A percentile compares a stretch with the other conserved stretches of the same genome.
These are phyloP conservation scores for Alternaria rosae DNA, from an alignment of 2,329 filamentous ascomycete genomes.

Conservation along the genomic window DNA sequence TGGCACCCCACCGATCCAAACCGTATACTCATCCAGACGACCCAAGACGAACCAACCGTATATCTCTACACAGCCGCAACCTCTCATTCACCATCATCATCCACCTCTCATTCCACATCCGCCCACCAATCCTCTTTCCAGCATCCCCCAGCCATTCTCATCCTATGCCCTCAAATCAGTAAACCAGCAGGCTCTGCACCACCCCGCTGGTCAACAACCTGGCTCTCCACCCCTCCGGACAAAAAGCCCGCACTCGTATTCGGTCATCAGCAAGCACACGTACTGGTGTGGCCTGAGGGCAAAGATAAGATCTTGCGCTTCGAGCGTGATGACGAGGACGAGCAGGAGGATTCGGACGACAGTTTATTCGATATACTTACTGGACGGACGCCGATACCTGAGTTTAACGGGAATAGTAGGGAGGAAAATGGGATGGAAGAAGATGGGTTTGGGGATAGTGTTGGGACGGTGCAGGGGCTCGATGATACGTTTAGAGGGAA, in stretches of 20 bases:
- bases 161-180: slow-evolving; percentile 27
- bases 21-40: slow-evolving; percentile 54
- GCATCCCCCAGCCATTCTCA: slow-evolving; percentile 35
- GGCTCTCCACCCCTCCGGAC: slow-evolving; percentile 35
- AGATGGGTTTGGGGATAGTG: slow-evolving; percentile 34
- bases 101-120: slow-evolving; percentile 24
- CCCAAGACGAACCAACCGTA: slow-evolving; percentile 48
- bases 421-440: slow-evolving; percentile 9
- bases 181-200: slow-evolving; percentile 33
- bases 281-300: slow-evolving; percentile 54
- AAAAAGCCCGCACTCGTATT: slow-evolving; percentile 48
- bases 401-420: slow-evolving; percentile 13
- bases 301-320: slow-evolving; percentile 45
- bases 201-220: slow-evolving; percentile 33
- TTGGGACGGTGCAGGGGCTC: slow-evolving; percentile 32
- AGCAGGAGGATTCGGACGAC: slow-evolving; percentile 54
- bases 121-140: slow-evolving; percentile 15
- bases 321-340: slow-evolving; percentile 29
- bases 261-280: slow-evolving; percentile 47
- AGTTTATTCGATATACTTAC: slow-evolving; percentile 58
- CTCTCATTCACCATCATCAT: slow-evolving; percentile 9
- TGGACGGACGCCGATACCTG: slow-evolving; percentile 53
- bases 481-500: slow-evolving; percentile 57
- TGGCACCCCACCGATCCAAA: slow-evolving; percentile 53
- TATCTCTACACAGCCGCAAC: slow-evolving; percentile 48